These are phyloP conservation scores for Nevesoporus exiguus DNA, from an alignment of 768 basidiomycete genomes.

Conservation along the genomic window DNA sequence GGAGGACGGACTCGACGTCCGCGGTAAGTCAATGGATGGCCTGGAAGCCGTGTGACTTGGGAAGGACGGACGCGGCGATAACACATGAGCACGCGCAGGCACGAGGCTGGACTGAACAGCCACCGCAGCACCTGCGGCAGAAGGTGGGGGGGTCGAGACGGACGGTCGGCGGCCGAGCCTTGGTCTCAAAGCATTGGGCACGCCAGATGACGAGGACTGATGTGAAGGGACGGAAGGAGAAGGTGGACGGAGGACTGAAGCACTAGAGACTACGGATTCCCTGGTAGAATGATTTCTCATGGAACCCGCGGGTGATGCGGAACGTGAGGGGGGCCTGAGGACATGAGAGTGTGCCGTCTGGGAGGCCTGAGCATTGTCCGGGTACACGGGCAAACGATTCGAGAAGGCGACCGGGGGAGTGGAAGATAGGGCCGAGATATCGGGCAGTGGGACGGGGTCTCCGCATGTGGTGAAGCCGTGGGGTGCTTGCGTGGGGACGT, in stretches of 20 bases:
- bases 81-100: constrained; percentile 21
- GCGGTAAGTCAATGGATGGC: constrained; percentile 20
- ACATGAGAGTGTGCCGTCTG: constrained; percentile 24
- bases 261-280: constrained; percentile 20
- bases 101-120: constrained; percentile 25
- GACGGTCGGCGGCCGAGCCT: constrained; percentile 42
- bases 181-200: constrained; percentile 35
- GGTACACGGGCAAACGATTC: constrained; percentile 5
- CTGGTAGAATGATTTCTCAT: constrained; percentile 20
- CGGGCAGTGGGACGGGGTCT: constrained; percentile 1
- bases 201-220: constrained; percentile 15
- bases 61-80: constrained; percentile 23
- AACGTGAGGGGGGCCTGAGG: constrained; percentile 31
- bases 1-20: constrained; percentile 18
- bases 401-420: constrained; percentile 3
- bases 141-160: constrained; percentile 38
- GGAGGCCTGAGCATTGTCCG: constrained; percentile 23
- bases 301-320: constrained; percentile 40
- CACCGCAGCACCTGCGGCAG: constrained; percentile 20
- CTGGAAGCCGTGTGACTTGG: constrained; percentile 10
- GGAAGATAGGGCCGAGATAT: not conserved
- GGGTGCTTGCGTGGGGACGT: too few species aligned
- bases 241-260: constrained; percentile 20
- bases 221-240: constrained; percentile 21
- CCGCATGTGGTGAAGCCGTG: constrained; percentile 17